These are phyloP conservation scores for Pichia membranifaciens DNA, from an alignment of 805 yeast species.

Conservation along the genomic window DNA sequence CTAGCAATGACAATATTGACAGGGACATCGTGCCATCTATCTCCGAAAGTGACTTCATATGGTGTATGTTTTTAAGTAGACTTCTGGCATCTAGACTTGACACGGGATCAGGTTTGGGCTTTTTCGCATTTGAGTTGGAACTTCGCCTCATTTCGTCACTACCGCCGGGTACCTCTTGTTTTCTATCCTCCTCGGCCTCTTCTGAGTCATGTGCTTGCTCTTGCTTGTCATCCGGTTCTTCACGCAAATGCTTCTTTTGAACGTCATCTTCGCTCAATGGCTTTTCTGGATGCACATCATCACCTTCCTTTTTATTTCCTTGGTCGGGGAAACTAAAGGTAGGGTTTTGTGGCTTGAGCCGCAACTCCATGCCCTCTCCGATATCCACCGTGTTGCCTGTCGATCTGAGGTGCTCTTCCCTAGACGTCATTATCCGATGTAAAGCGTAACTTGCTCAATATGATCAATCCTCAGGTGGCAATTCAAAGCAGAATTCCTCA, in stretches of 20 bases:
- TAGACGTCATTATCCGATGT: too few species aligned
- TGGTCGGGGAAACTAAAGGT: slow-evolving; percentile 7
- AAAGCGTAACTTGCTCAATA: too few species aligned
- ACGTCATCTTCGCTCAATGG: slow-evolving; percentile 2
- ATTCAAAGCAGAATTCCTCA: too few species aligned
- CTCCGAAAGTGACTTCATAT: slow-evolving; percentile 18
- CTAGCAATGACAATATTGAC: slow-evolving; percentile 23
- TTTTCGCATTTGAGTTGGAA: slow-evolving; percentile 3
- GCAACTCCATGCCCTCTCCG: slow-evolving; percentile 7
- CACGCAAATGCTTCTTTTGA: slow-evolving; percentile 1
- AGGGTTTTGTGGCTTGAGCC: slow-evolving; percentile 10
- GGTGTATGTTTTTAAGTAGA: slow-evolving; percentile 22
- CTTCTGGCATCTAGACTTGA: slow-evolving; percentile 29
- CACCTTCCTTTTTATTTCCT: not conserved
- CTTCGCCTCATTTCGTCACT: not conserved
- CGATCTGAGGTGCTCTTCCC: too few species aligned
- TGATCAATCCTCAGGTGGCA: too few species aligned
- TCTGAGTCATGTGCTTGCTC: not conserved
- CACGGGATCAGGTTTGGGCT: slow-evolving; percentile 3
- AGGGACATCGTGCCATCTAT: slow-evolving; percentile 27
- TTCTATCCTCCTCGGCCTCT: not conserved
- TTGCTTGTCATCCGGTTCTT: not conserved
- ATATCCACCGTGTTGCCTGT: not conserved
- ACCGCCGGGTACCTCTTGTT: not conserved
- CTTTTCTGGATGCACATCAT: slow-evolving; percentile 4